Evolutionary conservation across 306 rosid genomes (phyloP), one percentile per base, ranked within the genome.

Genomic region (Inga leiocalycina): DNA sequence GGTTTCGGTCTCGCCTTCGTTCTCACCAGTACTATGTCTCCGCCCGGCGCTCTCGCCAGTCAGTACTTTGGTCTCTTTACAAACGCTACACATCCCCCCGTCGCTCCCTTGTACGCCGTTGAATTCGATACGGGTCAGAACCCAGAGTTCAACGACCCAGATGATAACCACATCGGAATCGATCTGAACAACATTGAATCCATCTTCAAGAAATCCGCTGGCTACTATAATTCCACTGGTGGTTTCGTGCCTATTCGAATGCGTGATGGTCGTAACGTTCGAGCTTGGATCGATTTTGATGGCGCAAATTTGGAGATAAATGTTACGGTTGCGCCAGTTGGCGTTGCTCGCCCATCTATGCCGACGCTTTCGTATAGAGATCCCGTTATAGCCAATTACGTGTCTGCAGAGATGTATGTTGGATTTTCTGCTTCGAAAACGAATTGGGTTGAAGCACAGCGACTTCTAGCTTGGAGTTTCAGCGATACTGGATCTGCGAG

Each of bases 401-500:
- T 96, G 17, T 90, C 98, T 35, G 57, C 88, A 1, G 91, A 96
- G 67, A 92, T 96, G 99, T 96, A 74, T 17, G 88, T 96, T 1
- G 99, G 99, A 24, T 96, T 96, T 76, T 96, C 99, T 0, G 98
- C 99, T 4, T 91, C 97, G 59, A 93, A 89, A 54, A 91, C 94
- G 4, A 76, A 74, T 51, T 92, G 96, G 98, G 43, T 93, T 57
- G 99, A 93, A 81, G 87, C 87, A 3, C 96, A 86, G 89, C 92
- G 99, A 57, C 79, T 93, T 51, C 68, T 96, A 2, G 99, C 98
- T 6, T 96, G 99, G 99, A 96, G 99, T 76, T 92, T 93, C 65
- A 96, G 97, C 51, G 87, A 93, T 71, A 84, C 67, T 0, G 98
- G 99, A 0, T 13, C 41, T 7, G 89, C 91, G 0, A 92, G 87